Evolutionary conservation across 2,329 filamentous ascomycete genomes (phyloP).

Genomic region (Neoscytalidium dimidiatum): DNA sequence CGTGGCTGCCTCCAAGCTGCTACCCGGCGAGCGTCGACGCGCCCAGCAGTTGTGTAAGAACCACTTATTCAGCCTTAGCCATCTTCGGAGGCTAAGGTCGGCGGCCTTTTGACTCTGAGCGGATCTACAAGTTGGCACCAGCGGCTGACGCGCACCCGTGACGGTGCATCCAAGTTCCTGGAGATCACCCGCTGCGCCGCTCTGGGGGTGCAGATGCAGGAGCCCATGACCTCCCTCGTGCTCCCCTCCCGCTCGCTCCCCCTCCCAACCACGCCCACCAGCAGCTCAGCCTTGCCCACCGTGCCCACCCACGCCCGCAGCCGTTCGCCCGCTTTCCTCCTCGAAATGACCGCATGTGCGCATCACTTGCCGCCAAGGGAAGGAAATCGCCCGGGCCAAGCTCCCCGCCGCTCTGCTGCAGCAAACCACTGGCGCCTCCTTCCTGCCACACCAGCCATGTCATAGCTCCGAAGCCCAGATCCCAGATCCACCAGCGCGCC

Average conservation of each 20-base stretch:
- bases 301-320: background rate
- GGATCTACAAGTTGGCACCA: too few relatives aligned
- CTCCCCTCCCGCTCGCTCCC: too few relatives aligned
- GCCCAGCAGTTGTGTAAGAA: too few relatives aligned
- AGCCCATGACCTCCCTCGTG: background rate
- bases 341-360: background rate
- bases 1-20: background rate
- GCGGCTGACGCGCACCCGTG: background rate
- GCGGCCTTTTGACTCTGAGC: too few relatives aligned
- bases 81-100: too few relatives aligned
- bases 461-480: background rate
- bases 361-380: background rate
- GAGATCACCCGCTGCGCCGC: constrained; percentile 8
- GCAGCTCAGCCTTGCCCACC: background rate
- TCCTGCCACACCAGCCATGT: background rate
- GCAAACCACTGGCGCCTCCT: background rate
- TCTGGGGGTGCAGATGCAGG: background rate
- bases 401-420: background rate
- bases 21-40: background rate
- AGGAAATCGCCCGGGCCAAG: background rate
- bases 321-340: background rate
- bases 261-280: background rate
- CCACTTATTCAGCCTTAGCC: too few relatives aligned
- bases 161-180: constrained; percentile 1
- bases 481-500: background rate